These are phyloP conservation scores for Suillus brevipes DNA, from an alignment of 768 basidiomycete genomes.

Conservation along the genomic window DNA sequence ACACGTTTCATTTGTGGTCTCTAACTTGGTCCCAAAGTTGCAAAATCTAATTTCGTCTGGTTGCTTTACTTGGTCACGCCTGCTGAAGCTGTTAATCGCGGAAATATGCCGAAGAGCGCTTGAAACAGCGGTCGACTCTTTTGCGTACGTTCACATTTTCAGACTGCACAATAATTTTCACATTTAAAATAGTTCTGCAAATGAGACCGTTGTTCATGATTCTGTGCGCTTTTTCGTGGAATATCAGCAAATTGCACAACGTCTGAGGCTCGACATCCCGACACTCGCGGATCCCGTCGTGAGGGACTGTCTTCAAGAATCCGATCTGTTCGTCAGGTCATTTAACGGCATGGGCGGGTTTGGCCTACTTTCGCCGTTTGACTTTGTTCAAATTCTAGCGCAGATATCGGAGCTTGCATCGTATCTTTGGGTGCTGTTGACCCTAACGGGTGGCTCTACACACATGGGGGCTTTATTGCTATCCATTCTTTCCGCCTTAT, in stretches of 20 bases:
- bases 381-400: constrained; percentile 73
- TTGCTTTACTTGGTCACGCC: constrained; percentile 68
- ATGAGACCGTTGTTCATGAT: constrained; percentile 71
- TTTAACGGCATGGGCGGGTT: constrained; percentile 74
- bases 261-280: constrained; percentile 75
- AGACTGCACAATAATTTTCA: constrained; percentile 11
- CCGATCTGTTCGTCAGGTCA: constrained; percentile 81
- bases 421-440: constrained; percentile 66
- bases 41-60: constrained; percentile 69
- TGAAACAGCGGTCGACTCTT: constrained; percentile 66
- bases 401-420: constrained; percentile 70
- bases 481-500: constrained; percentile 58
- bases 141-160: constrained; percentile 58
- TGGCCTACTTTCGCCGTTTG: constrained; percentile 77
- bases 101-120: constrained; percentile 64
- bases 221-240: constrained; percentile 76
- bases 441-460: constrained; percentile 54
- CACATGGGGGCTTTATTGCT: constrained; percentile 59
- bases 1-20: constrained; percentile 14
- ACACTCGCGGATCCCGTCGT: constrained; percentile 72
- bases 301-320: constrained; percentile 81
- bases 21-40: constrained; percentile 43
- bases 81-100: constrained; percentile 56
- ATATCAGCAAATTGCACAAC: constrained; percentile 75
- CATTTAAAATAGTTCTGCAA: constrained; percentile 50